Evolutionary conservation across 495 filamentous ascomycete species (phyloP), one percentile per base, ranked within the genome.

Genomic region (Lasiosphaeria miniovina): DNA sequence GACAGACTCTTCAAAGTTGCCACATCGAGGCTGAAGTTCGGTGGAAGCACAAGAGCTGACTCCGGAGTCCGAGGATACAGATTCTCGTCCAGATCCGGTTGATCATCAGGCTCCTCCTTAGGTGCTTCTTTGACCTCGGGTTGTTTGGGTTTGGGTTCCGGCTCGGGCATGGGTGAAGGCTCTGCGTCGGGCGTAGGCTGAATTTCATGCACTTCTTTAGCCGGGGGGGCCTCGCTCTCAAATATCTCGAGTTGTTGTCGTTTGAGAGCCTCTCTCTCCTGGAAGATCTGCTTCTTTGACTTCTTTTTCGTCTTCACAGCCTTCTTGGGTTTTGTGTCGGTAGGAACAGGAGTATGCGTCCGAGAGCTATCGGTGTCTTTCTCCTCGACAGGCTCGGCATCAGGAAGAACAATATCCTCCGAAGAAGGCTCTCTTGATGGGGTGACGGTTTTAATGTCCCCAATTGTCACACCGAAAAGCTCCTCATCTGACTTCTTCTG

Each of bases 401-500:
- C 75, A 3, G 68, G 68, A 55, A 77, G 74, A 6, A 67, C 36
- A 8, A 72, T 67, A 59, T 79, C 75, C 32, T 78, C 75, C 10
- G 71, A 67, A 12, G 59, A 72, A 49, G 43, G 62, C 36, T 66
- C 71, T 15, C 65, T 63, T 4, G 75, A 71, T 3, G 76, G 74
- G 24, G 76, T 75, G 49, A 80, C 80, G 24, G 69, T 70, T 58
- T 81, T 79, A 40, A 83, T 77, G 55, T 75, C 76, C 54, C 81
- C 78, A 34, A 79, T 80, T n/a, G 72, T 74, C 59, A 86, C 77
- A 17, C 83, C 82, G 69, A 90, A 89, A n/a, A 91, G 77, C 55
- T 89, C 86, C 68, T 90, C 88, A 54, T 90, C 89, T n/a, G 88
- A 85, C 65, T 89, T 82, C 71, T 82, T 88, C 62, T 84, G 84